Conservation (phyloP, 306 rosid species). For the Dryas drummondii region DNA sequence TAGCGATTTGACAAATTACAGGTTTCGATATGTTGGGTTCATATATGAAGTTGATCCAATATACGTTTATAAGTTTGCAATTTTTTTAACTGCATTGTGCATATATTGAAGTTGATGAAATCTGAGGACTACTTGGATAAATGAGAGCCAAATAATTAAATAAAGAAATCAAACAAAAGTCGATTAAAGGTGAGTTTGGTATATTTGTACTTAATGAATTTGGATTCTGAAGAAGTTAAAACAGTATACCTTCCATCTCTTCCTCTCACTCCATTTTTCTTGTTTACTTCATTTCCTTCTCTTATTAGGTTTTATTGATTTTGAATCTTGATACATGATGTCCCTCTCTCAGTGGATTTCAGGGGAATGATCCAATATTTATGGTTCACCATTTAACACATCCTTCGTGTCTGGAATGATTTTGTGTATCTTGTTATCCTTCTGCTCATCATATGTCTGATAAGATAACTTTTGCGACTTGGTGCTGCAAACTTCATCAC, state of each 20-base stretch:
- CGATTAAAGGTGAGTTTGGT: background rate
- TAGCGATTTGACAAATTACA: no score
- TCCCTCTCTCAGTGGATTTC: background rate
- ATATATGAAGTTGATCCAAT: background rate
- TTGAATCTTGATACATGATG: background rate
- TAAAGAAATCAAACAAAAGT: background rate
- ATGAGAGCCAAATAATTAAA: background rate
- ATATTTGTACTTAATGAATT: background rate
- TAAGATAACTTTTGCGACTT: conserved; percentile 32
- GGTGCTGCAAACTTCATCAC: conserved; percentile 31
- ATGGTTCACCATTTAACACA: conserved; percentile 21
- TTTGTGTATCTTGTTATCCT: background rate
- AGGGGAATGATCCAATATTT: background rate
- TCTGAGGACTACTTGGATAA: background rate
- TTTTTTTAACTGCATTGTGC: background rate
- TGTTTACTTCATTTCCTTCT: background rate
- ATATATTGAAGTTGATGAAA: background rate
- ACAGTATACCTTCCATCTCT: background rate
- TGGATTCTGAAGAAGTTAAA: background rate
- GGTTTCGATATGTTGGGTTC: no score
- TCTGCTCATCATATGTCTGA: conserved; percentile 10
- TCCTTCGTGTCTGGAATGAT: conserved; percentile 5
- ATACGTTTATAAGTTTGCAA: background rate
- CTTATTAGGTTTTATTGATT: background rate
- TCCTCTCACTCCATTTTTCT: background rate